Base-by-base conservation (phyloP, 2,329 filamentous ascomycete genomes). In the Macrophomina phaseolina region DNA sequence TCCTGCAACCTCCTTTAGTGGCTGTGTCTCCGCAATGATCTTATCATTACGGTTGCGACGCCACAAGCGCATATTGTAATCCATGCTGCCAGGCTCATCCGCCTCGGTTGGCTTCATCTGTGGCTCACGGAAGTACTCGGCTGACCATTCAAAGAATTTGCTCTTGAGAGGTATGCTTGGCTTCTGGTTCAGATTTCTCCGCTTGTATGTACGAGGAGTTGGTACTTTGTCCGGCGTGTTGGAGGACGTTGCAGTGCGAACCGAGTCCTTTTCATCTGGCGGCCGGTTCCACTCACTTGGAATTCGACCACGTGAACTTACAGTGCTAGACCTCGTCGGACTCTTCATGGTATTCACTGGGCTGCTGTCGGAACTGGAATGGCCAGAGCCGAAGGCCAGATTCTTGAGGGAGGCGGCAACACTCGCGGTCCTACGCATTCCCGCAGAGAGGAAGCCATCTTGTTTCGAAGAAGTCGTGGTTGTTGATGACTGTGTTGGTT, bases 71-170 rank as follows among this genome's bases (percentile, higher is more conserved):
- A 95, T 91, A 73, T 99, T 99, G 80, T 98, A 99, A 77, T 98
- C 94, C 16, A 92, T 92, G 74, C 93, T 97, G 40, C 95, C 95
- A 14, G 95, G 95, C 75, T 99, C 95, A 73, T 99, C 95, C 30
- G 94, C 92, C 77, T 99, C 95, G 67, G 91, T 94, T 3, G 93
- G 90, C 76, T 95, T 96, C 95, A 99, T 98, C 79, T 99, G 95
- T 38, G 95, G 95, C 78, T 98, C 94, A 36, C 94, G 92, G 84
- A 98, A 99, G 77, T 99, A 98, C 78, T 89, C 94, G 52, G 95
- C 93, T 4, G 94, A 97, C 94, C 94, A 99, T 70, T 97, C 92
- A 69, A 97, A 85, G 78, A 98, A 97, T 8, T 86, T 89, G 76
- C 93, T 97, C 68, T 86, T 86, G 18, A 99, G 78, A 1, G 95